Evolutionary conservation across 306 rosid species (phyloP).

Genomic region (Castanopsis chinensis): DNA sequence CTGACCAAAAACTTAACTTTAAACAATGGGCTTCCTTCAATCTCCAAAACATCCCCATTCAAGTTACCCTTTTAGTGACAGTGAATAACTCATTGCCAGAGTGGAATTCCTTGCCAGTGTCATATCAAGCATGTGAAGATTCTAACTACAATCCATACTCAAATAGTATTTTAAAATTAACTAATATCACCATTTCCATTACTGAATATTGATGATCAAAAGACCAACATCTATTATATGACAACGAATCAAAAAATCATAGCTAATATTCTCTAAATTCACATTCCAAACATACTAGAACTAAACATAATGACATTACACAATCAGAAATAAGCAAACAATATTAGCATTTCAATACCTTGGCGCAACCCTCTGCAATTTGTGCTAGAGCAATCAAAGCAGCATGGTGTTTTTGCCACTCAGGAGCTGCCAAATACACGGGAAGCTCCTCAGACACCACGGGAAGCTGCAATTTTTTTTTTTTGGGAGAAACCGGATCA

Average conservation of each 20-base stretch:
- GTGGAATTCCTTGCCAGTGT: not conserved
- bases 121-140: not conserved
- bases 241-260: no score
- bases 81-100: not conserved
- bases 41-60: not conserved
- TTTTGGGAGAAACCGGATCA: no score
- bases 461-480: no score
- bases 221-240: no score
- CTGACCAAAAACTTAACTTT: not conserved
- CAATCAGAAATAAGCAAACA: not conserved
- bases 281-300: not conserved
- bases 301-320: not conserved
- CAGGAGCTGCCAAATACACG: constrained; percentile 73
- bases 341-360: constrained; percentile 42
- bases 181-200: not conserved
- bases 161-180: not conserved
- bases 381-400: constrained; percentile 89
- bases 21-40: no score
- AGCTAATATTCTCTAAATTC: not conserved
- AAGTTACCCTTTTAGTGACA: not conserved
- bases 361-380: constrained; percentile 89
- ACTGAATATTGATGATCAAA: no score
- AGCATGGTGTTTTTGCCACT: constrained; percentile 95
- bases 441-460: constrained; percentile 94
- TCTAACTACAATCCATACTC: not conserved